Base-by-base conservation (phyloP, 176 grass and related monocot species). In the Triticum turgidum region DNA sequence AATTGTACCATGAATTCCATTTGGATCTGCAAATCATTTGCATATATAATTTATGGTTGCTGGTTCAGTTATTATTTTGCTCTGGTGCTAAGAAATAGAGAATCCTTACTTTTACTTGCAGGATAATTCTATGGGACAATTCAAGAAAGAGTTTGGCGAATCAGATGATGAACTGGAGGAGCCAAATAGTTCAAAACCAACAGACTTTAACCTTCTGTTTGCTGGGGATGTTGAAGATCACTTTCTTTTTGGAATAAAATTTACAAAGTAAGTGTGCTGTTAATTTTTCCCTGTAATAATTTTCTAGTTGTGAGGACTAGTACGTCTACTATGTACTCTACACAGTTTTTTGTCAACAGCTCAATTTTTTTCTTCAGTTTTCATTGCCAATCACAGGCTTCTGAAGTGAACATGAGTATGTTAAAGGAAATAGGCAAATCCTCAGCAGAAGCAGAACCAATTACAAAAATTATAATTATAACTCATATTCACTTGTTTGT, bases 221-320 rank as follows among this genome's bases (percentile, higher is more conserved):
- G 79, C 86, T 85, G 96, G 96, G 61, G 94, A 98, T 78, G 90
- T 81, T 62, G 92, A 91, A 45, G 96, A 98, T 47, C 84, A 95
- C 83, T 98, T 98, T 64, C 79, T 98, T 79, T 89, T 98, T 86
- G 96, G 96, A 25, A 89, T 98, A 89, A 98, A 98, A 83, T 94
- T 92, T 81, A 98, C 96, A 7, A 98, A 96, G 96, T 94, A 90
- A 80, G 76, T 84, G 67, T 80, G 59, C 61, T 83, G 27, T 74
- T 52, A 17, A 12, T 75, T 5, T 34, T 37, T 76, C 29, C 38
- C 45, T 18, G 24, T 90, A 32, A 80, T 79, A 73, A 63, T 49
- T 30, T 30, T n/a, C 4, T 59, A 65, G 44, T 61, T 30, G 41
- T 80, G 56, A 2, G 68, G 21, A 76, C 44, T 22, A 87, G 29